Base-by-base conservation (phyloP, 1,284 basidiomycete genomes). In the Fomitopsis pinicola region DNA sequence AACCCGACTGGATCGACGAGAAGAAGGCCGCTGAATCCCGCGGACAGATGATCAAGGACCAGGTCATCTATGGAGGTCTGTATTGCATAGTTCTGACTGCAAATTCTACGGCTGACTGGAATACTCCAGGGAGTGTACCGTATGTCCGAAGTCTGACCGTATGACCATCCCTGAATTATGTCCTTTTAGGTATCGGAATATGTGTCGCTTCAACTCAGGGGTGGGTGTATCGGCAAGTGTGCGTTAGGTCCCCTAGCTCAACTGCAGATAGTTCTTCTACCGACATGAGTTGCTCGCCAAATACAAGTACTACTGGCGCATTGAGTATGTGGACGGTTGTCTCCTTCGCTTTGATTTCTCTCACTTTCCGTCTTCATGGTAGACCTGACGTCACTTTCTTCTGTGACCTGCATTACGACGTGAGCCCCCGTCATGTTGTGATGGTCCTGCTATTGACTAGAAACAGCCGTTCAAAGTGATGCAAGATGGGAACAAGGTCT, bases 181-280 rank as follows among this genome's bases (percentile, higher is more conserved):
- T 9, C 33, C 44, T n/a, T 57, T 65, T 40, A 87, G 87, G 42
- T 94, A 94, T 70, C 87, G 91, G 57, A 92, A 94, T 65, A 93
- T 97, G 94, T 97, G 95, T 72, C 87, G 97, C 22, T 98, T 89
- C 79, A 95, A 97, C 75, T 94, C 92, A 59, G 95, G 95, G 40
- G 94, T 94, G 76, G 73, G 86, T 77, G n/a, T 42, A 53, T 38
- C 28, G 19, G 26, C 15, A 15, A 10, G 7, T 30, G 14, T 30
- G 26, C 35, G 45, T 30, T 9, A 50, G 26, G 38, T 42, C 12
- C 15, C 36, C 12, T 15, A 55, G 5, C 42, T 19, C 36, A 50
- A 7, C 48, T 50, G 30, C 58, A 59, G 56, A 62, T 46, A 94
- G 91, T 94, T 91, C 81, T 95, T 95, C 81, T 96, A 84, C 77